Evolutionary conservation across 2,329 filamentous ascomycete species (phyloP).

Genomic region (Curvularia verruculosa): DNA sequence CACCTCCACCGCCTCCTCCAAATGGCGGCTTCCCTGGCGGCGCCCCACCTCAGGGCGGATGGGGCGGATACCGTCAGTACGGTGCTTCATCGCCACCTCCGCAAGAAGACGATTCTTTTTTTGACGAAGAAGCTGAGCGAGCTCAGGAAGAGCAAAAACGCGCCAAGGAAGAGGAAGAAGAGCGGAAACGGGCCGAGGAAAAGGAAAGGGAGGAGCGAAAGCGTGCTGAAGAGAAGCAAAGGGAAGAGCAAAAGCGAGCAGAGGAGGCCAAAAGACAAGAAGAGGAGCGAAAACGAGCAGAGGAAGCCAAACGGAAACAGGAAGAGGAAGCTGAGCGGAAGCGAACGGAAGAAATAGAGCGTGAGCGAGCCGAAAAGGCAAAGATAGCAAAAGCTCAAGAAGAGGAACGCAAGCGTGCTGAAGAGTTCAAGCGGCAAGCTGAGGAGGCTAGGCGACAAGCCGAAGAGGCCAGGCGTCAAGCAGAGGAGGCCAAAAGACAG

Average conservation of each 20-base stretch:
- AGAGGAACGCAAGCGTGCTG: constrained; percentile 44
- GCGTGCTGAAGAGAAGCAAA: constrained; percentile 38
- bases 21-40: constrained; percentile 43
- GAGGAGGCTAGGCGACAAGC: constrained; percentile 46
- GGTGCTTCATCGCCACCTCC: constrained; percentile 40
- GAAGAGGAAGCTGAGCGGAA: constrained; percentile 53
- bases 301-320: constrained; percentile 63
- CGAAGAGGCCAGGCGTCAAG: constrained; percentile 54
- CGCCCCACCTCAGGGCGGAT: constrained; percentile 41
- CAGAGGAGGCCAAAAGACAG: constrained; percentile 52
- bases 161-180: constrained; percentile 49
- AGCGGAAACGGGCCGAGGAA: constrained; percentile 64
- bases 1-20: constrained; percentile 37
- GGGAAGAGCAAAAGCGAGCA: constrained; percentile 18
- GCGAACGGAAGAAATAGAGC: constrained; percentile 45
- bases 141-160: constrained; percentile 64
- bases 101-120: constrained; percentile 38
- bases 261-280: constrained; percentile 42
- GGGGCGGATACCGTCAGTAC: constrained; percentile 41
- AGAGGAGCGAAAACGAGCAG: constrained; percentile 40
- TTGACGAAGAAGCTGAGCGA: constrained; percentile 49
- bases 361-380: constrained; percentile 64
- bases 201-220: constrained; percentile 31
- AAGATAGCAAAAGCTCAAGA: constrained; percentile 24
- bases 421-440: constrained; percentile 48